These are phyloP conservation scores for Aleurites moluccanus DNA, from an alignment of 441 rosid species.

Conservation along the genomic window DNA sequence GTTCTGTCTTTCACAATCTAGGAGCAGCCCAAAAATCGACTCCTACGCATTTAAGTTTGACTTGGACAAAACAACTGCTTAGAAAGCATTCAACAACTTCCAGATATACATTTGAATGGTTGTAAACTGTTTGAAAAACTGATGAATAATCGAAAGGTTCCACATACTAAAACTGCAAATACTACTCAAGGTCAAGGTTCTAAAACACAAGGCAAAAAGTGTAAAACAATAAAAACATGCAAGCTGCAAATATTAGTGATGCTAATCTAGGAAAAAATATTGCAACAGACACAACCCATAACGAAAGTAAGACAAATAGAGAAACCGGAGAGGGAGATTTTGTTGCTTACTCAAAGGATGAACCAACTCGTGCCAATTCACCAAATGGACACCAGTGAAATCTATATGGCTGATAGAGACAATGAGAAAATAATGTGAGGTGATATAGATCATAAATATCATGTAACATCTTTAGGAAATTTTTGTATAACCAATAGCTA, in stretches of 20 bases:
- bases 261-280: not conserved
- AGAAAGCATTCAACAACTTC: not conserved
- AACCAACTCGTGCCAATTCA: constrained; percentile 48
- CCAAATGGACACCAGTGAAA: constrained; percentile 83
- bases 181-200: not conserved
- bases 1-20: not conserved
- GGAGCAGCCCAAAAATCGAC: not conserved
- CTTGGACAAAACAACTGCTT: not conserved
- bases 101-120: not conserved
- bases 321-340: constrained; percentile 18
- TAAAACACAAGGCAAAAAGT: constrained; percentile 2
- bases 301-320: not conserved
- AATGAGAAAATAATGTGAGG: constrained; percentile 16
- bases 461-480: not conserved
- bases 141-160: not conserved
- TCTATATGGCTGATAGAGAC: constrained; percentile 56
- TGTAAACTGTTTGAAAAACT: not conserved
- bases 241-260: not conserved
- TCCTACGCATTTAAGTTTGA: not conserved
- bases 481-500: not conserved
- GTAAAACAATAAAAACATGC: not conserved
- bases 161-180: constrained; percentile 4
- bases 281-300: not conserved
- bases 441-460: not conserved
- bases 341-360: constrained; percentile 63